Conservation (phyloP, 106 monocot species). For the Amphibolis antarctica region DNA sequence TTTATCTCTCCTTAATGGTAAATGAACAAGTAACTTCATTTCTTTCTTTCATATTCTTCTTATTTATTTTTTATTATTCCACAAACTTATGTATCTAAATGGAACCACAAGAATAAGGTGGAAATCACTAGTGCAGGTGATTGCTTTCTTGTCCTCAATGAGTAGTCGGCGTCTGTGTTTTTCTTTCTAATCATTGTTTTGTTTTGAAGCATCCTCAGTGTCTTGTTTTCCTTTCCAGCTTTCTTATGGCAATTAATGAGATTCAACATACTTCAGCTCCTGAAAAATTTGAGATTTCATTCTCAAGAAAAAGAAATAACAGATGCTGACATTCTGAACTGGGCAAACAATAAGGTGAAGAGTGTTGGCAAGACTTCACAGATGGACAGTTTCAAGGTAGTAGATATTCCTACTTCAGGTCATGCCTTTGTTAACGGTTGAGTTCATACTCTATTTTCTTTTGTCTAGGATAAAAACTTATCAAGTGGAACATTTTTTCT, state of each 20-base stretch:
- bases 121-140: not conserved
- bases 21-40: no score
- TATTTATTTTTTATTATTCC: no score
- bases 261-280: conserved; percentile 66
- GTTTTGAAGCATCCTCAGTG: no score
- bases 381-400: conserved; percentile 87
- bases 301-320: conserved; percentile 76
- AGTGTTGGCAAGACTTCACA: conserved; percentile 42
- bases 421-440: not conserved
- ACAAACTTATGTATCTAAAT: no score
- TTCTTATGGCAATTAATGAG: conserved; percentile 91
- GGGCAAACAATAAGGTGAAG: conserved; percentile 74
- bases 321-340: conserved; percentile 71
- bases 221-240: conserved; percentile 36
- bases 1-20: no score
- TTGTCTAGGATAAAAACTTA: conserved; percentile 35
- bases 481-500: conserved; percentile 60
- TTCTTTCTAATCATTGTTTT: not conserved
- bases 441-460: conserved; percentile 1
- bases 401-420: not conserved
- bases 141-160: not conserved
- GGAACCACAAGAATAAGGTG: no score
- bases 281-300: conserved; percentile 69
- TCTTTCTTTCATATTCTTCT: no score
- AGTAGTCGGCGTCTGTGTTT: not conserved